Conservation (phyloP, 2,329 filamentous ascomycete genomes). For the Colletotrichum sp. region DNA sequence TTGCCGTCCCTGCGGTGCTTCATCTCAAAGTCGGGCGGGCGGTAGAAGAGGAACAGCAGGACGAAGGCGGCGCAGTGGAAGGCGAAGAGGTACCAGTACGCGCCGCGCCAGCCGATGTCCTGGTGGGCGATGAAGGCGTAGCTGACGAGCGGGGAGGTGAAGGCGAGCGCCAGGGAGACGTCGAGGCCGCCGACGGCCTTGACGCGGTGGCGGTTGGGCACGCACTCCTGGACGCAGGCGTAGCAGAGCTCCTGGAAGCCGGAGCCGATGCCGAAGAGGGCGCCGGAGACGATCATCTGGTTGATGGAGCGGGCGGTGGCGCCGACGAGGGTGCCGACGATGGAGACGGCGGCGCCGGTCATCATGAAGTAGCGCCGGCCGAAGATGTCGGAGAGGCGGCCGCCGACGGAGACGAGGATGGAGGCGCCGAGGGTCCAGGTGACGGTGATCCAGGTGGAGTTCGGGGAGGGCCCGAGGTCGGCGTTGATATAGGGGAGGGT, state of each 20-base stretch:
- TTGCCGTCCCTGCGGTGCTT: constrained; percentile 34
- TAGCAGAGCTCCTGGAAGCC: constrained; percentile 45
- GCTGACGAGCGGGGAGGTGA: constrained; percentile 35
- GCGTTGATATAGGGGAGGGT: constrained; percentile 38
- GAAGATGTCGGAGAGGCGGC: constrained; percentile 43
- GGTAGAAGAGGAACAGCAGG: constrained; percentile 33
- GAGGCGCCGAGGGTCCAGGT: constrained; percentile 35
- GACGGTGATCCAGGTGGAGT: constrained; percentile 39
- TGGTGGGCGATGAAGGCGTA: constrained; percentile 33
- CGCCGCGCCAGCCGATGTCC: constrained; percentile 23
- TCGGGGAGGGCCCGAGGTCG: constrained; percentile 36
- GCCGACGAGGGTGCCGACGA: constrained; percentile 41
- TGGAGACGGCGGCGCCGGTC: constrained; percentile 34
- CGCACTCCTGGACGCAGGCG: constrained; percentile 38
- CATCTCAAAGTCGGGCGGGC: constrained; percentile 38
- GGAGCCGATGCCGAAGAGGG: constrained; percentile 42
- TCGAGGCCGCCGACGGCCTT: constrained; percentile 40
- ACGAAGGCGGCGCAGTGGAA: constrained; percentile 26
- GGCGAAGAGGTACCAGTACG: constrained; percentile 27
- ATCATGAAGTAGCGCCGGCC: constrained; percentile 43
- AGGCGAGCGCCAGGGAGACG: constrained; percentile 28
- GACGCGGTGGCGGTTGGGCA: constrained; percentile 41
- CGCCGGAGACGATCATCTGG: constrained; percentile 44
- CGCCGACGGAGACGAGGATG: constrained; percentile 37
- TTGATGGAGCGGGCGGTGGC: constrained; percentile 41